Conservation (phyloP, 176 grass and related monocot species). For the Zea mays region Zm-B73-REFERENCE-NAM-5.0 NC_050101.1:168223501-168224000, state of each 20-base stretch:
- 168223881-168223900: neutral
- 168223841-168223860: neutral
- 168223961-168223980: neutral
- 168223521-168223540: constrained; percentile 51
- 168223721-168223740: constrained; percentile 8
- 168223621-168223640: neutral
- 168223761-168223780: constrained; percentile 93
- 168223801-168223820: constrained; percentile 93
- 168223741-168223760: neutral
- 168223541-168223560: neutral
- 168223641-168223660: neutral
- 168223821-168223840: constrained; percentile 95
- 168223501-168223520: constrained; percentile 75
- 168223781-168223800: constrained; percentile 98
- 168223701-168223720: neutral
- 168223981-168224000: neutral
- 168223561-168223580: neutral
- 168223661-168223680: neutral
- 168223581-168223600: neutral
- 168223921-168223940: neutral
- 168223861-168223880: neutral
- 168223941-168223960: neutral
- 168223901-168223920: neutral
- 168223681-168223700: neutral
- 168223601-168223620: neutral